Percentiles rank a stretch among this genome's conserved stretches.
Conservation (phyloP, 2,329 filamentous ascomycete genomes). For the Aspergillus proliferans region DNA sequence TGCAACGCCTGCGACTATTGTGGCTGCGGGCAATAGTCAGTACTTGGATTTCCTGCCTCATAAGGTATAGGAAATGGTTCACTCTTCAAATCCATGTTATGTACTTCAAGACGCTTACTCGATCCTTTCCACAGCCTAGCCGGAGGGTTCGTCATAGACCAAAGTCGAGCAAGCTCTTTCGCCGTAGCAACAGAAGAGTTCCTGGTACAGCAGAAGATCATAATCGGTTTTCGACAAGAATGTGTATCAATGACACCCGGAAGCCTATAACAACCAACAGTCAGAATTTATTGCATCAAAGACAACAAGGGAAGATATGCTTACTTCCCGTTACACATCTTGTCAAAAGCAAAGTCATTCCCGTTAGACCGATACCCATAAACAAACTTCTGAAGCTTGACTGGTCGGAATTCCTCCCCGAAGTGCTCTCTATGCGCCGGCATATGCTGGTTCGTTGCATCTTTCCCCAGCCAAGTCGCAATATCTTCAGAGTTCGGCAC, state of each 20-base stretch:
- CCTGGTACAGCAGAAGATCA: slow-evolving; percentile 77
- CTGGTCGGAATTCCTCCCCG: slow-evolving; percentile 73
- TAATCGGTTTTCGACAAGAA: slow-evolving; percentile 65
- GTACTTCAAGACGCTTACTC: slow-evolving; percentile 44
- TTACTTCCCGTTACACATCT: slow-evolving; percentile 56
- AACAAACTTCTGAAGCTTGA: slow-evolving; percentile 69
- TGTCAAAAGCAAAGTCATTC: slow-evolving; percentile 76
- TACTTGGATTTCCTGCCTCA: background rate
- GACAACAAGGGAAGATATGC: slow-evolving; percentile 12
- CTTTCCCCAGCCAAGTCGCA: slow-evolving; percentile 69
- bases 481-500: slow-evolving; percentile 78
- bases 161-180: slow-evolving; percentile 60
- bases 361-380: slow-evolving; percentile 59
- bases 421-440: slow-evolving; percentile 66
- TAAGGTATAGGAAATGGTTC: slow-evolving; percentile 5
- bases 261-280: slow-evolving; percentile 43
- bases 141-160: slow-evolving; percentile 46
- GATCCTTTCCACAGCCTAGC: slow-evolving; percentile 61
- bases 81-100: slow-evolving; percentile 57
- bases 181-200: slow-evolving; percentile 65
- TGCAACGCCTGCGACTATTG: slow-evolving; percentile 57
- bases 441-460: slow-evolving; percentile 51
- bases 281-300: background rate
- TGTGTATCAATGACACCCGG: slow-evolving; percentile 61
- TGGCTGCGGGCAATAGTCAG: slow-evolving; percentile 28